Conservation (phyloP, 2,329 filamentous ascomycete genomes). For the Trichoderma semiorbis region DNA sequence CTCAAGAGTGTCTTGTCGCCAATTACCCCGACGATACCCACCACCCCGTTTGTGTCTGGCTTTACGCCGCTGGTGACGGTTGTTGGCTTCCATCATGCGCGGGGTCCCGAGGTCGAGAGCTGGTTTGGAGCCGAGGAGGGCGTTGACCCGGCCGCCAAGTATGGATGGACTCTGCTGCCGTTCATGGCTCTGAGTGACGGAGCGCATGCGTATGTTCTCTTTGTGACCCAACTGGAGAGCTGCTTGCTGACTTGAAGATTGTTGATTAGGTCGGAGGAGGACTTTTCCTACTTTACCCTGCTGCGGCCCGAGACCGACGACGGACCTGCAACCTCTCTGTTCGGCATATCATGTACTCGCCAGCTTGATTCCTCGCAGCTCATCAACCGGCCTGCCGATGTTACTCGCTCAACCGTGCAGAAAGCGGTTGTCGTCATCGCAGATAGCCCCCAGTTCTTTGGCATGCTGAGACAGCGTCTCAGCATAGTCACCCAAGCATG, state of each 20-base stretch:
- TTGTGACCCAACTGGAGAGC: not conserved
- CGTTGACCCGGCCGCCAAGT: conserved; percentile 72
- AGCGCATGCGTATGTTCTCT: conserved; percentile 73
- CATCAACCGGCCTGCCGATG: conserved; percentile 75
- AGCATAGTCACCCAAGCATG: conserved; percentile 90
- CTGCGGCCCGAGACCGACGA: conserved; percentile 56
- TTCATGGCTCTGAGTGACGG: conserved; percentile 98
- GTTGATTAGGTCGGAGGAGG: conserved; percentile 70
- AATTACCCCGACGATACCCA: conserved; percentile 31
- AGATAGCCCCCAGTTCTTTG: conserved; percentile 85
- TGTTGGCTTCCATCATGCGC: conserved; percentile 80
- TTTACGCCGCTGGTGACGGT: conserved; percentile 72
- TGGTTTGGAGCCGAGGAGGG: conserved; percentile 80
- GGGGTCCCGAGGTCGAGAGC: conserved; percentile 86
- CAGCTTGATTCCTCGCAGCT: conserved; percentile 80
- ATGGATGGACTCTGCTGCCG: conserved; percentile 86
- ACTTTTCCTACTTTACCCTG: conserved; percentile 98
- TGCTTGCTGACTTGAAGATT: conserved; percentile 19
- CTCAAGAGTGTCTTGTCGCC: conserved; percentile 32
- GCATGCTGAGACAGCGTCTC: conserved; percentile 83
- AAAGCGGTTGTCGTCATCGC: conserved; percentile 96
- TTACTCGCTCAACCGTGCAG: conserved; percentile 95
- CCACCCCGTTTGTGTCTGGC: conserved; percentile 32
- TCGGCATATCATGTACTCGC: conserved; percentile 92
- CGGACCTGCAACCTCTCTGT: conserved; percentile 72